phyloP scores from a whole-genome alignment of 441 rosid genomes.

The Mallotus japonicus region DNA sequence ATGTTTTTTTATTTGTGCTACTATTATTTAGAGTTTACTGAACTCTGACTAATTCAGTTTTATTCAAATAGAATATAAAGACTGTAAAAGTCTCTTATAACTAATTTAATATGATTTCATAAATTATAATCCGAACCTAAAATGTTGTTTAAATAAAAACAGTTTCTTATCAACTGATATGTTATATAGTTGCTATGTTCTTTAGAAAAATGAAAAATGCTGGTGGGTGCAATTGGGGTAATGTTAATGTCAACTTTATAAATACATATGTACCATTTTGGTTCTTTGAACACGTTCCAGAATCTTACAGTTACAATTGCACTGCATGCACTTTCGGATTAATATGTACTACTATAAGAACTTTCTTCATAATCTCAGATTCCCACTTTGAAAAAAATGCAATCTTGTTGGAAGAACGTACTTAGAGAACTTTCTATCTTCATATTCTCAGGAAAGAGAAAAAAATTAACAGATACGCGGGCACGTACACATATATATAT shows the following conservation, averaged over 20 bases:
- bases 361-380: slow-evolving; percentile 25
- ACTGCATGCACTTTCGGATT: slow-evolving; percentile 28
- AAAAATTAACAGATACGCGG: no score
- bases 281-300: slow-evolving; percentile 22
- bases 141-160: no score
- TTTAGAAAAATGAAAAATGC: no score
- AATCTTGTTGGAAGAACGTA: slow-evolving; percentile 15
- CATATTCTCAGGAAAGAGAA: background rate
- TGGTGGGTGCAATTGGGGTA: background rate
- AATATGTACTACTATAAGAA: slow-evolving; percentile 8
- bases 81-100: no score
- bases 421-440: background rate
- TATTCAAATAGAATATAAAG: no score
- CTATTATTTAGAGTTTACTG: no score
- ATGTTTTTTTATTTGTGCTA: no score
- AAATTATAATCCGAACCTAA: no score
- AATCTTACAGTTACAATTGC: slow-evolving; percentile 42
- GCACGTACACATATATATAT: no score
- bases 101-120: no score
- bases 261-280: background rate
- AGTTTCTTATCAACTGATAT: no score
- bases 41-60: no score
- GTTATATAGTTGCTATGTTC: background rate
- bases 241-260: background rate
- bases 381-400: slow-evolving; percentile 28